phyloP scores from a whole-genome alignment of 2,329 filamentous ascomycete species.

The Ophiosphaerella narmari region DNA sequence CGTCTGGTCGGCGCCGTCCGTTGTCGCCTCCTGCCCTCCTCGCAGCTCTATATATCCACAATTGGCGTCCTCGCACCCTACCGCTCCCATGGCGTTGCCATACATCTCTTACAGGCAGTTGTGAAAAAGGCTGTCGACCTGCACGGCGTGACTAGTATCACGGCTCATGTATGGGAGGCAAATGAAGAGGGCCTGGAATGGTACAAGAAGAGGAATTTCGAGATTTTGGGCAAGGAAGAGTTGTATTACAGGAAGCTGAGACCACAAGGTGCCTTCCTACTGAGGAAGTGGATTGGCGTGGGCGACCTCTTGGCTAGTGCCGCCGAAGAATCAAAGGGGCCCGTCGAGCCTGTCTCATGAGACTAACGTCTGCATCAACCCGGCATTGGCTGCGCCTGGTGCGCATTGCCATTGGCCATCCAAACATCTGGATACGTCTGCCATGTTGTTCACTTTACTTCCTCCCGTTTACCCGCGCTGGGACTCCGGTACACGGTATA shows the following conservation, averaged over 20 bases:
- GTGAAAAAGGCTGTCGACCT: constrained; percentile 54
- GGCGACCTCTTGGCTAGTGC: constrained; percentile 32
- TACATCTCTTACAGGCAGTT: constrained; percentile 55
- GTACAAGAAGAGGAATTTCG: constrained; percentile 64
- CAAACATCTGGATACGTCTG: constrained; percentile 3
- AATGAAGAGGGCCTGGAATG: constrained; percentile 64
- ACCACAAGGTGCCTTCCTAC: constrained; percentile 60
- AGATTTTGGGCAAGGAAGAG: constrained; percentile 55
- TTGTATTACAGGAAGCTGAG: constrained; percentile 64
- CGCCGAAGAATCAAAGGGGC: neutral
- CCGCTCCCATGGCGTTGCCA: constrained; percentile 61
- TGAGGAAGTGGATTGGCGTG: constrained; percentile 51
- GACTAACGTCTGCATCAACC: neutral
- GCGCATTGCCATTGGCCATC: neutral
- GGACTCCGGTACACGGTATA: constrained; percentile 4
- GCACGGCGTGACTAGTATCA: constrained; percentile 58
- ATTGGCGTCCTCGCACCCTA: constrained; percentile 64
- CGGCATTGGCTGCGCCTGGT: neutral
- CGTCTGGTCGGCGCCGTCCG: constrained; percentile 54
- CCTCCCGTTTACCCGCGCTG: constrained; percentile 12
- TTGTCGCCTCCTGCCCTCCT: constrained; percentile 49
- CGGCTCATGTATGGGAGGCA: constrained; percentile 67
- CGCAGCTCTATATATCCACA: constrained; percentile 64
- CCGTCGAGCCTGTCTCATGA: neutral
- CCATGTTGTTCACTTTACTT: neutral